Conservation (phyloP, 2,329 filamentous ascomycete genomes). For the Hyphodiscus sp. region DNA sequence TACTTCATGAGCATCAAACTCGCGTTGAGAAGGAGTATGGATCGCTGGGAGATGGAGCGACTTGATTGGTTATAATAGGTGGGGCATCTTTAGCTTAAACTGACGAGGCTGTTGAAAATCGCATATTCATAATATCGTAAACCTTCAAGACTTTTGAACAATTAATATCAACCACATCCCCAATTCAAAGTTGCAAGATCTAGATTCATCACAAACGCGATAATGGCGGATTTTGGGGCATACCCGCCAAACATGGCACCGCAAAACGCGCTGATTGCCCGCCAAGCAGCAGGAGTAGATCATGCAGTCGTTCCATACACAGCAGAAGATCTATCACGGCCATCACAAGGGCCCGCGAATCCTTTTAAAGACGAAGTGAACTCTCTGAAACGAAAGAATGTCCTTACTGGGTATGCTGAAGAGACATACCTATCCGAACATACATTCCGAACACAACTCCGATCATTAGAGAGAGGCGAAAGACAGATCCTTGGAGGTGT, state of each 20-base stretch:
- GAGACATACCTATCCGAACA: conserved; percentile 88
- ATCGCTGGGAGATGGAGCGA: neutral
- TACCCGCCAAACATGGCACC: conserved; percentile 62
- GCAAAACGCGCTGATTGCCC: conserved; percentile 55
- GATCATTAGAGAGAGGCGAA: conserved; percentile 66
- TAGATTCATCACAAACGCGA: conserved; percentile 12
- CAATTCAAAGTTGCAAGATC: too few species aligned
- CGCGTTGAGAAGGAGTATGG: too few species aligned
- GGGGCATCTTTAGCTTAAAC: too few species aligned
- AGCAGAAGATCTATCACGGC: conserved; percentile 64
- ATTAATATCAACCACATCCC: too few species aligned
- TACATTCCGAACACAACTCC: conserved; percentile 81
- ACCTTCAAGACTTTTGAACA: neutral
- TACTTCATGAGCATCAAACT: too few species aligned
- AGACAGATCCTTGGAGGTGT: conserved; percentile 48
- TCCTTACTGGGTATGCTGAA: conserved; percentile 78
- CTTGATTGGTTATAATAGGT: neutral
- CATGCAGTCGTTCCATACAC: conserved; percentile 60
- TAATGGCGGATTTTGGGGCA: conserved; percentile 55
- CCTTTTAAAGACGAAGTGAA: conserved; percentile 63
- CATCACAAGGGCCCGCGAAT: conserved; percentile 63
- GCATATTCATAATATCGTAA: neutral
- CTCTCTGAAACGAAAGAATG: conserved; percentile 67
- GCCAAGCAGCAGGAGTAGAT: conserved; percentile 47
- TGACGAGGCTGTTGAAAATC: too few species aligned